Evolutionary conservation across 208 protist genomes (phyloP).

Genomic region (Phytomonas sp.): DNA sequence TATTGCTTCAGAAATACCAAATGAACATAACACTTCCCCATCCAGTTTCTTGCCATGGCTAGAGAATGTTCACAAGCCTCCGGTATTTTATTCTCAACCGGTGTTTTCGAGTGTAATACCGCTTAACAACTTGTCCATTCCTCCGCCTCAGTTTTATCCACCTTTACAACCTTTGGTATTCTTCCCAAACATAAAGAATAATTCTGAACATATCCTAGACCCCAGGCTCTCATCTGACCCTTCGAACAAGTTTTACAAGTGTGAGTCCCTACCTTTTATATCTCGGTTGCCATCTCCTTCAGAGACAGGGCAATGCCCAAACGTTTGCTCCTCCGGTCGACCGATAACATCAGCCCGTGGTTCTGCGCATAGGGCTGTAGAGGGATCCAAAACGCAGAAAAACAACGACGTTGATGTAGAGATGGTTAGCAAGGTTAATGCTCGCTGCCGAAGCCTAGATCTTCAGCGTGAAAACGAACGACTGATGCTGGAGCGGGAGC

Average conservation of each 20-base stretch:
- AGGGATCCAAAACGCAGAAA: neutral
- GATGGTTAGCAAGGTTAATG: neutral
- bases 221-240: neutral
- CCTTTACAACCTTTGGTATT: neutral
- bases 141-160: neutral
- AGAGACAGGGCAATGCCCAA: neutral
- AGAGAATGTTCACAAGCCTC: neutral
- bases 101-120: neutral
- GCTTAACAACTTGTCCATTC: neutral
- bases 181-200: neutral
- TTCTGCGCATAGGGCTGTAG: neutral
- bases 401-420: neutral
- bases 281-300: neutral
- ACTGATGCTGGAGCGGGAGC: constrained; percentile 47
- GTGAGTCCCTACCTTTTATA: neutral
- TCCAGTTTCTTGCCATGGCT: neutral
- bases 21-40: neutral
- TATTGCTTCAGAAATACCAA: neutral
- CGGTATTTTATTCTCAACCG: neutral
- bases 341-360: neutral
- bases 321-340: neutral
- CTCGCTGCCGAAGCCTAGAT: constrained; percentile 41
- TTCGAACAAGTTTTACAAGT: neutral
- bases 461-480: constrained; percentile 69
- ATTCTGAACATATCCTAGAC: neutral